These are phyloP conservation scores for Eutrema japonicum DNA, from an alignment of 345 rosid genomes.

Conservation along the genomic window DNA sequence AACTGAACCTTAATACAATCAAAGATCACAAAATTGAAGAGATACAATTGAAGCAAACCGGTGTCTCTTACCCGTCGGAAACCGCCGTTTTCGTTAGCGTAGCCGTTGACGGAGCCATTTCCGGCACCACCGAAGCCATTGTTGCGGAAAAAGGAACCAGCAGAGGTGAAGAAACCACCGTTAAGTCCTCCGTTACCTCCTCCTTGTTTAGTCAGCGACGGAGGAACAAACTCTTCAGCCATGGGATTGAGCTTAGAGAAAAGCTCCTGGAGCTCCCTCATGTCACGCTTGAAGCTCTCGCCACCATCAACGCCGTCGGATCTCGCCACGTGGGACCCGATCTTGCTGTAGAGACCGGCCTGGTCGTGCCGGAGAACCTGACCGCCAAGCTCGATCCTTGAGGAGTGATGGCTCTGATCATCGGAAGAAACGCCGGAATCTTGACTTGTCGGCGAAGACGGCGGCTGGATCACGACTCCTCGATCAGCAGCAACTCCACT, in stretches of 20 bases:
- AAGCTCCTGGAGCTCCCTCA: constrained; percentile 83
- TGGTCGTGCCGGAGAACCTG: constrained; percentile 42
- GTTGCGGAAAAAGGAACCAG: constrained; percentile 42
- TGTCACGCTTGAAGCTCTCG: constrained; percentile 61
- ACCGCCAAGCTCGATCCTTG: constrained; percentile 40
- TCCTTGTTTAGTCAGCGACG: constrained; percentile 56
- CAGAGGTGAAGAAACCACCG: constrained; percentile 50
- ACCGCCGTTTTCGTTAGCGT: constrained; percentile 48
- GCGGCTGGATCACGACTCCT: constrained; percentile 45
- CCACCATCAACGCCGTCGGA: constrained; percentile 54
- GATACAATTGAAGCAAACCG: background rate
- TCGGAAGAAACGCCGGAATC: constrained; percentile 50
- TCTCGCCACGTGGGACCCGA: constrained; percentile 47
- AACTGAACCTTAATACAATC: constrained; percentile 7
- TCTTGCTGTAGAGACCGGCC: constrained; percentile 46
- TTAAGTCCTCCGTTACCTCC: constrained; percentile 39
- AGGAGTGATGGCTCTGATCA: constrained; percentile 52
- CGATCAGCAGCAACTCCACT: constrained; percentile 46
- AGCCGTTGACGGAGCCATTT: constrained; percentile 44
- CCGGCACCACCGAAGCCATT: constrained; percentile 31
- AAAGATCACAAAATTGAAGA: background rate
- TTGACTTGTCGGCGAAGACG: constrained; percentile 46
- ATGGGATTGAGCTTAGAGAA: constrained; percentile 93
- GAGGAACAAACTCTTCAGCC: constrained; percentile 97
- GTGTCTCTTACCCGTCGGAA: constrained; percentile 57